phyloP scores from a whole-genome alignment of 352 stramenopile species.

The Phytophthora foliorum region DNA sequence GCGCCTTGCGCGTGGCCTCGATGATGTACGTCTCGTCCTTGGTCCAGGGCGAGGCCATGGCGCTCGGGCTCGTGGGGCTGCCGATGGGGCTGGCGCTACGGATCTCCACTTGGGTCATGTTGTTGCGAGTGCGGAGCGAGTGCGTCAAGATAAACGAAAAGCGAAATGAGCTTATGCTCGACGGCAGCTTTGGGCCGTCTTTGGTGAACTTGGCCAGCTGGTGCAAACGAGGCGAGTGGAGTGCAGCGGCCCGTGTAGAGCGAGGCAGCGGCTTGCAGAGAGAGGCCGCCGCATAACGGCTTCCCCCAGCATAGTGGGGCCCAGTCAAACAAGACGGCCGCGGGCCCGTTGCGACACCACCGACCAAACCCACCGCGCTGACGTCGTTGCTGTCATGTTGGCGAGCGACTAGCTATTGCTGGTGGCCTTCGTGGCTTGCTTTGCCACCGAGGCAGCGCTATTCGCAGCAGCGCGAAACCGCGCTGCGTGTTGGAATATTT shows the following conservation, averaged over 20 bases:
- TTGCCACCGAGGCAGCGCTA: background rate
- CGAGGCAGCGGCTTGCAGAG: slow-evolving; percentile 9
- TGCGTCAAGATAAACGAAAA: slow-evolving; percentile 16
- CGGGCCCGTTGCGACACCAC: slow-evolving; percentile 7
- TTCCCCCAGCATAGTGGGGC: background rate
- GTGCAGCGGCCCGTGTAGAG: background rate
- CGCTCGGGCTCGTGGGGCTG: slow-evolving; percentile 46
- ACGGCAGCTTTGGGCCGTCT: slow-evolving; percentile 2
- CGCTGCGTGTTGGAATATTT: slow-evolving; percentile 25
- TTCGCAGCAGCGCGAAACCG: background rate
- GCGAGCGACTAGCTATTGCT: background rate
- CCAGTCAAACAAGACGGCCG: slow-evolving; percentile 5
- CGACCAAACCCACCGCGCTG: background rate
- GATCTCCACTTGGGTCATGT: slow-evolving; percentile 44
- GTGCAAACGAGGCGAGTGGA: slow-evolving; percentile 2
- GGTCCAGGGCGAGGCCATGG: slow-evolving; percentile 69
- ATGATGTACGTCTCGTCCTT: slow-evolving; percentile 87
- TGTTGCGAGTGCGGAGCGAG: background rate
- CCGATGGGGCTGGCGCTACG: slow-evolving; percentile 30
- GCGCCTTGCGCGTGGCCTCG: slow-evolving; percentile 70
- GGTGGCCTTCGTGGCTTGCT: background rate
- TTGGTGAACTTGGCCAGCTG: slow-evolving; percentile 21
- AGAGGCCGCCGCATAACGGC: slow-evolving; percentile 22
- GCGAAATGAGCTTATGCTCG: slow-evolving; percentile 31
- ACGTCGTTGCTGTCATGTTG: slow-evolving; percentile 3